Percentiles rank a stretch among this genome's conserved stretches.
These are phyloP conservation scores for Candida manassasensis DNA, from an alignment of 805 yeast species.

Conservation along the genomic window DNA sequence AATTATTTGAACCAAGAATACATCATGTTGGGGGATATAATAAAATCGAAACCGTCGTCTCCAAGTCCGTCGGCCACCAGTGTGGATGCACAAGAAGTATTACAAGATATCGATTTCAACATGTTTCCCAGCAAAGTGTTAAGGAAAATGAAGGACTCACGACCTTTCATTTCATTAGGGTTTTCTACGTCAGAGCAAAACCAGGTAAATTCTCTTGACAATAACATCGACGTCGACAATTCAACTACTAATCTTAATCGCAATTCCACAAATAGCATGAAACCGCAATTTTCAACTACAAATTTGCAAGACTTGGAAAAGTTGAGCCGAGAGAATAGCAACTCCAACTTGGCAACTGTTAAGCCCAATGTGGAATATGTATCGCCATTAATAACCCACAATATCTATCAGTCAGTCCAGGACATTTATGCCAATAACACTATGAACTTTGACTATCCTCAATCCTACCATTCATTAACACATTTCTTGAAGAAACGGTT, in stretches of 20 bases:
- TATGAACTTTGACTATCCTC: conserved; percentile 57
- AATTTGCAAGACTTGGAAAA: conserved; percentile 2
- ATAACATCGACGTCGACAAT: conserved; percentile 2
- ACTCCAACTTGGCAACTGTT: neutral
- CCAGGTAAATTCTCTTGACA: conserved; percentile 2
- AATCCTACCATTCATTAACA: conserved; percentile 57
- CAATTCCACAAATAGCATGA: neutral
- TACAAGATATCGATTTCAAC: conserved; percentile 3
- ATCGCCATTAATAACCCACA: conserved; percentile 54
- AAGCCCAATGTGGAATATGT: conserved; percentile 35
- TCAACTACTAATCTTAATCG: neutral
- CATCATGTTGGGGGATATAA: conserved; percentile 46
- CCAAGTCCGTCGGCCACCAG: conserved; percentile 34
- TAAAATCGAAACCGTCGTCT: conserved; percentile 38
- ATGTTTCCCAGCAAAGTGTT: conserved; percentile 3
- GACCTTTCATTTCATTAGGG: conserved; percentile 42
- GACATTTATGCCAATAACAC: conserved; percentile 45
- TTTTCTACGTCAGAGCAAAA: conserved; percentile 11
- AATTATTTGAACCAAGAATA: conserved; percentile 49
- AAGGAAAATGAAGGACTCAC: conserved; percentile 19
- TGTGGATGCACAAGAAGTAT: conserved; percentile 6
- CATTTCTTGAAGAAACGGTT: conserved; percentile 51
- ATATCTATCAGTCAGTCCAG: conserved; percentile 47
- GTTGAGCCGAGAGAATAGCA: conserved; percentile 1
- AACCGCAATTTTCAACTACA: neutral